Base-by-base conservation (phyloP, 2,329 filamentous ascomycete genomes). In the Diaporthe caulivora region DNA sequence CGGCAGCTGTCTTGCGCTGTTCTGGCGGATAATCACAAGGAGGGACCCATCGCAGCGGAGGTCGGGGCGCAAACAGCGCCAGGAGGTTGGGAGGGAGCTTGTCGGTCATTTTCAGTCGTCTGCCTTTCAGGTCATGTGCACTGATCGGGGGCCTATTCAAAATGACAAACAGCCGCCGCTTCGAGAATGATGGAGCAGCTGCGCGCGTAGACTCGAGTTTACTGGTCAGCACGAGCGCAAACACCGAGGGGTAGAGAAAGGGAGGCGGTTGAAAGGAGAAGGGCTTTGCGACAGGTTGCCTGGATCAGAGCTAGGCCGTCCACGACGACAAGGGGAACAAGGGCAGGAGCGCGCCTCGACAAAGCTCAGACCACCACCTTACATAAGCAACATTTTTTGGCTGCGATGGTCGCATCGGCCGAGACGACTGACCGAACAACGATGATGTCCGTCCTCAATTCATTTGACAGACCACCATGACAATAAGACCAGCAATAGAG, bases 1-100 rank as follows among this genome's bases (percentile, higher is more conserved):
- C 91, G 70, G 89, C 86, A 75, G 92, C 90, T 24, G 94, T 97
- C 81, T 89, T 92, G 79, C 94, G 93, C 77, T 95, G 90, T 84
- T 97, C 94, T 15, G 95, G 93, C 75, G 95, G 91, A 82, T 94
- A 88, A 84, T 98, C 96, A 78, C 89, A 88, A 9, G 95, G 94
- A 75, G 93, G 93, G 75, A 98, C 91, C 89, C 94, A 98, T 84
- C 95, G 93, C 81, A 98, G 87, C 74, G 96, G 93, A 78, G 97
- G 97, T 74, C 97, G 94, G 81, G 97, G 94, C 85, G 96, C 94
- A 86, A 99, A 99, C 78, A 98, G 94, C 84, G 94, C 94, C 79
- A 98, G 89, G 74, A 98, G 90, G 82, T 97, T 96, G 72, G 94
- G 94, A 73, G 97, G 96, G 26, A 99, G 93, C 85, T 97, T 97